These are phyloP conservation scores for Pseudopithomyces maydicus DNA, from an alignment of 2,329 filamentous ascomycete genomes.

Conservation along the genomic window DNA sequence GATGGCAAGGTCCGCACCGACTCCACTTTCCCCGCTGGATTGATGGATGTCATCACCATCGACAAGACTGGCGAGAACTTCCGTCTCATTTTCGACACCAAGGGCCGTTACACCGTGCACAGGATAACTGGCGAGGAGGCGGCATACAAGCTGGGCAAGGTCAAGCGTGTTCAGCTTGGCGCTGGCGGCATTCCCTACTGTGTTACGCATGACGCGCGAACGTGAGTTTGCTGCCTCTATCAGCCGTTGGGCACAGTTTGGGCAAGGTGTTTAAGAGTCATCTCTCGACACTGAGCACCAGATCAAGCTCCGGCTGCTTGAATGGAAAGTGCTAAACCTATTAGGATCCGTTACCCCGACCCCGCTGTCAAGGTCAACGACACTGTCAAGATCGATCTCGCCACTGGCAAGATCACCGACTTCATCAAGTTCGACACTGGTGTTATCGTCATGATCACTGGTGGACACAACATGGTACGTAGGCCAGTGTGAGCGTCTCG, in stretches of 20 bases:
- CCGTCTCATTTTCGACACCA: conserved; percentile 99
- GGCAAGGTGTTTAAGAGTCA: conserved; percentile 41
- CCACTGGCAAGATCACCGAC: conserved; percentile 96
- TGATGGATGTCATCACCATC: conserved; percentile 99
- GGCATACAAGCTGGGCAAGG: conserved; percentile 99
- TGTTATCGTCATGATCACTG: conserved; percentile 96
- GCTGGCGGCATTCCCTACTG: conserved; percentile 99
- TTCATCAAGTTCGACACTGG: conserved; percentile 99
- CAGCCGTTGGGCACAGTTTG: conserved; percentile 86
- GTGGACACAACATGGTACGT: conserved; percentile 92
- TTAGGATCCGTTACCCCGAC: conserved; percentile 98
- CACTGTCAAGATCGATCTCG: conserved; percentile 98
- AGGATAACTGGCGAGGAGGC: conserved; percentile 98
- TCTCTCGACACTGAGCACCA: conserved; percentile 87
- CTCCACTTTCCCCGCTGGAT: conserved; percentile 93
- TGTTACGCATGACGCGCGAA: conserved; percentile 99
- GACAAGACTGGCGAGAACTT: conserved; percentile 99
- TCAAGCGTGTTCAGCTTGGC: conserved; percentile 99
- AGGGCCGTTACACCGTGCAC: conserved; percentile 99
- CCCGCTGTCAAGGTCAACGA: conserved; percentile 99
- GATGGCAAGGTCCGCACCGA: conserved; percentile 99
- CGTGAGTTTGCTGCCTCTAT: conserved; percentile 99
- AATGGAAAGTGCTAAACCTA: conserved; percentile 52
- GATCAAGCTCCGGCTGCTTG: conserved; percentile 85
- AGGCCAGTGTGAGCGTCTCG: not conserved